phyloP scores from a whole-genome alignment of 2,329 filamentous ascomycete genomes.

The Fonsecaea monophora region DNA sequence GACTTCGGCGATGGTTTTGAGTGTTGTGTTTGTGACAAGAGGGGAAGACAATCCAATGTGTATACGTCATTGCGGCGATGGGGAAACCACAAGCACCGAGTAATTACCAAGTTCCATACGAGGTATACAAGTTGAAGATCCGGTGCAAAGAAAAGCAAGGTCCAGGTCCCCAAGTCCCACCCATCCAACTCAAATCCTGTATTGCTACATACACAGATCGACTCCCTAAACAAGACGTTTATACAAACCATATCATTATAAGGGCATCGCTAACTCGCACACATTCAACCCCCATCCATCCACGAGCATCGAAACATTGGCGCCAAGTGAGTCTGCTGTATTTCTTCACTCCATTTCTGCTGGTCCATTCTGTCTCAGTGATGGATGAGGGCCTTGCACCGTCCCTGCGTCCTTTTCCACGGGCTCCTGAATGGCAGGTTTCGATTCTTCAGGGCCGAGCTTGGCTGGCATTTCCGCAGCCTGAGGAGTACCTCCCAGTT shows the following conservation, averaged over 20 bases:
- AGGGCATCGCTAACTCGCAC: slow-evolving; percentile 1
- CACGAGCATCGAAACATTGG: not conserved
- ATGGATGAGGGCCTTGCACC: slow-evolving; percentile 13
- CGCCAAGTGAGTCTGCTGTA: not conserved
- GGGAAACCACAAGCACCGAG: no score
- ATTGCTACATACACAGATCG: no score
- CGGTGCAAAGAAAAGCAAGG: no score
- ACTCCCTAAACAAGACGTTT: no score
- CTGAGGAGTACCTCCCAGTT: slow-evolving; percentile 15
- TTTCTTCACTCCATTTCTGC: slow-evolving; percentile 21
- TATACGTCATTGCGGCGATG: no score
- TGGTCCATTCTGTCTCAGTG: slow-evolving; percentile 11
- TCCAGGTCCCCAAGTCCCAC: no score
- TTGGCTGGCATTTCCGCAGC: slow-evolving; percentile 23
- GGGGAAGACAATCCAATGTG: no score
- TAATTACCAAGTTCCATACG: not conserved
- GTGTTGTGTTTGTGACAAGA: not conserved
- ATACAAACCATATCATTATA: not conserved
- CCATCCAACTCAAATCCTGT: no score
- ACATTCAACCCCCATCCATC: not conserved
- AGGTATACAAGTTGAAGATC: no score
- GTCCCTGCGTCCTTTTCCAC: slow-evolving; percentile 27
- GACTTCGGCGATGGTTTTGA: not conserved
- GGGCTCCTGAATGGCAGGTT: slow-evolving; percentile 2
- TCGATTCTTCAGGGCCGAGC: not conserved